Evolutionary conservation across 2,329 filamentous ascomycete genomes (phyloP).

Genomic region (Epicoccum sorghinum): DNA sequence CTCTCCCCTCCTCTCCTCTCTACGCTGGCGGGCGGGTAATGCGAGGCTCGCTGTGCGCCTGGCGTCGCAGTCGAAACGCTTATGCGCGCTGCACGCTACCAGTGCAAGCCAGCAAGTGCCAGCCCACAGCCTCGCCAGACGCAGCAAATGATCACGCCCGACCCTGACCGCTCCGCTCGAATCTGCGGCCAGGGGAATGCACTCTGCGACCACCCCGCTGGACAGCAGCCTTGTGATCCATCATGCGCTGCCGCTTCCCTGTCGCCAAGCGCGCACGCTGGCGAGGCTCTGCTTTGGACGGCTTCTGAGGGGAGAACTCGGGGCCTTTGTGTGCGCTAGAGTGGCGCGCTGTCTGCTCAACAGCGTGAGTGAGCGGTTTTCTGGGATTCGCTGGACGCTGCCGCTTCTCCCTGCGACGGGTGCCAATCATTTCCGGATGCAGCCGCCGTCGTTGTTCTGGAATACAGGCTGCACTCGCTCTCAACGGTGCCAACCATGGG

Average conservation of each 20-base stretch:
- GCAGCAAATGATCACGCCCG: slow-evolving; percentile 26
- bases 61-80: slow-evolving; percentile 25
- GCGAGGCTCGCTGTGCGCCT: background rate
- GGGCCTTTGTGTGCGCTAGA: slow-evolving; percentile 4
- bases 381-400: slow-evolving; percentile 13
- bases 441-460: slow-evolving; percentile 27
- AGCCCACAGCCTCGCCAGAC: slow-evolving; percentile 30
- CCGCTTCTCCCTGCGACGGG: slow-evolving; percentile 23
- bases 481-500: slow-evolving; percentile 5
- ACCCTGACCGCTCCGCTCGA: slow-evolving; percentile 32
- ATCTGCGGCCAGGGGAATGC: slow-evolving; percentile 33
- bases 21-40: background rate
- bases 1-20: background rate
- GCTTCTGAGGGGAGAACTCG: background rate
- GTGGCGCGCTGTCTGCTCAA: background rate
- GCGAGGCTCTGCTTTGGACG: slow-evolving; percentile 8
- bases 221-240: slow-evolving; percentile 18
- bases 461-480: slow-evolving; percentile 20
- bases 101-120: slow-evolving; percentile 7
- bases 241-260: slow-evolving; percentile 18
- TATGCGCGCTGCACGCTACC: slow-evolving; percentile 33
- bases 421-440: slow-evolving; percentile 29
- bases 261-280: slow-evolving; percentile 29
- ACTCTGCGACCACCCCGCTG: slow-evolving; percentile 19
- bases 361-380: slow-evolving; percentile 9